These are phyloP conservation scores for Phytophthora podocarpi DNA, from an alignment of 352 stramenopile genomes.

Conservation along the genomic window DNA sequence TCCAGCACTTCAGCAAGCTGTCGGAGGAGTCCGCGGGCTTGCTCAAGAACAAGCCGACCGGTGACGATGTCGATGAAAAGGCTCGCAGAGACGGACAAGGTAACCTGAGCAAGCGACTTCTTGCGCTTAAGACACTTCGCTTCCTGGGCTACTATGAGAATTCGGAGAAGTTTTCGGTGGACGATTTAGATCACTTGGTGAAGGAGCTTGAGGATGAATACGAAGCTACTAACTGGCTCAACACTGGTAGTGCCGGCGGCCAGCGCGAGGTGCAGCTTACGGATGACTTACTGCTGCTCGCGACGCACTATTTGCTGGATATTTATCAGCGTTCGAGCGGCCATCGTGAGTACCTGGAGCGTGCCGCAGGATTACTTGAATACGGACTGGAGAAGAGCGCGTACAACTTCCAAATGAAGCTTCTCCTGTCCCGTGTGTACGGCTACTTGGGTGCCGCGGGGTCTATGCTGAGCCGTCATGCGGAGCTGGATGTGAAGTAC, in stretches of 20 bases:
- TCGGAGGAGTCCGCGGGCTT: constrained; percentile 30
- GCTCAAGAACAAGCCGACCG: constrained; percentile 20
- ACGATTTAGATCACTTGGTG: constrained; percentile 45
- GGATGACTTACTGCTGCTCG: constrained; percentile 82
- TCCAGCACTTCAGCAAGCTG: constrained; percentile 42
- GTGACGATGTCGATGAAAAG: constrained; percentile 26
- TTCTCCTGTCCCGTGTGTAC: constrained; percentile 84
- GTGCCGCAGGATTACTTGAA: constrained; percentile 67
- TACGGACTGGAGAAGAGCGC: constrained; percentile 77
- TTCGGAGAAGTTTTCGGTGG: constrained; percentile 23
- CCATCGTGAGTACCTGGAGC: constrained; percentile 50
- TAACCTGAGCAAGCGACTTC: constrained; percentile 56
- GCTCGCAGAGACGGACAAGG: constrained; percentile 52
- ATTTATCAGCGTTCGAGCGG: constrained; percentile 53
- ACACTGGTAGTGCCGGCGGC: constrained; percentile 65
- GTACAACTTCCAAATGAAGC: constrained; percentile 93
- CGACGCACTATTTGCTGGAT: constrained; percentile 71
- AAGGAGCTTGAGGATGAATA: constrained; percentile 70
- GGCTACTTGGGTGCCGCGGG: constrained; percentile 67
- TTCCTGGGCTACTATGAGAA: constrained; percentile 64
- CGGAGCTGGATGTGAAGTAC: constrained; percentile 86
- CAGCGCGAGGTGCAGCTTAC: constrained; percentile 87
- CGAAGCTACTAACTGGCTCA: constrained; percentile 73
- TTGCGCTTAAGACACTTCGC: constrained; percentile 73
- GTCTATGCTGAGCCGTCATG: constrained; percentile 69